Evolutionary conservation across 2,329 filamentous ascomycete species (phyloP).

Genomic region (Biscogniauxia marginata): DNA sequence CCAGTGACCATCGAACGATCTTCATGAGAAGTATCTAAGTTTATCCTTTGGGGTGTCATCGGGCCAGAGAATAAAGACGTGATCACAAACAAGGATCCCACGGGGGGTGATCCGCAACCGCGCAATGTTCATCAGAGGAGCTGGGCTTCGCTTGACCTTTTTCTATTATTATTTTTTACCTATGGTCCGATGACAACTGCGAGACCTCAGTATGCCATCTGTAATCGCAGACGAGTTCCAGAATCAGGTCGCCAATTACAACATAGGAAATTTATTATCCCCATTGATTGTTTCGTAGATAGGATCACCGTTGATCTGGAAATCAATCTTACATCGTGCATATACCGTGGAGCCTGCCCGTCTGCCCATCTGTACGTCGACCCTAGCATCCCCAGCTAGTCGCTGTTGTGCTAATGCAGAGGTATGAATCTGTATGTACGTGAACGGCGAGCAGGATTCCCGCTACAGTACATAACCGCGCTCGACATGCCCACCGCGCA

Average conservation of each 20-base stretch:
- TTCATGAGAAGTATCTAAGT: constrained; percentile 17
- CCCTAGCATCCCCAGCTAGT: constrained; percentile 19
- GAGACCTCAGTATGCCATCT: constrained; percentile 7
- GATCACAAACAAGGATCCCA: constrained; percentile 23
- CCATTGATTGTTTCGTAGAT: constrained; percentile 14
- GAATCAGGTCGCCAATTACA: constrained; percentile 2
- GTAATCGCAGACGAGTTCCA: neutral
- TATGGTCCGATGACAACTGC: neutral
- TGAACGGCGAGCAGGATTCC: constrained; percentile 28
- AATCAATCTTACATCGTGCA: constrained; percentile 36
- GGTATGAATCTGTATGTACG: constrained; percentile 24
- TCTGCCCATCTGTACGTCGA: constrained; percentile 21
- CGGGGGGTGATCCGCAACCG: constrained; percentile 5
- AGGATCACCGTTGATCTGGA: constrained; percentile 27
- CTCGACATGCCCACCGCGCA: constrained; percentile 26
- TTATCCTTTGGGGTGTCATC: constrained; percentile 16
- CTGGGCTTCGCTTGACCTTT: neutral
- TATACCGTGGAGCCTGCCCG: constrained; percentile 27
- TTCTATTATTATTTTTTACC: constrained; percentile 10
- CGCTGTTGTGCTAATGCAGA: constrained; percentile 25
- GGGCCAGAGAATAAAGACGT: constrained; percentile 17
- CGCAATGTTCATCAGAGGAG: neutral
- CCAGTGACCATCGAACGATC: constrained; percentile 19
- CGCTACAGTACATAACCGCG: constrained; percentile 34
- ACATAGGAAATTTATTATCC: constrained; percentile 8